phyloP scores from a whole-genome alignment of 176 grass and related monocot genomes.

The Bothriochloa decipiens region DNA sequence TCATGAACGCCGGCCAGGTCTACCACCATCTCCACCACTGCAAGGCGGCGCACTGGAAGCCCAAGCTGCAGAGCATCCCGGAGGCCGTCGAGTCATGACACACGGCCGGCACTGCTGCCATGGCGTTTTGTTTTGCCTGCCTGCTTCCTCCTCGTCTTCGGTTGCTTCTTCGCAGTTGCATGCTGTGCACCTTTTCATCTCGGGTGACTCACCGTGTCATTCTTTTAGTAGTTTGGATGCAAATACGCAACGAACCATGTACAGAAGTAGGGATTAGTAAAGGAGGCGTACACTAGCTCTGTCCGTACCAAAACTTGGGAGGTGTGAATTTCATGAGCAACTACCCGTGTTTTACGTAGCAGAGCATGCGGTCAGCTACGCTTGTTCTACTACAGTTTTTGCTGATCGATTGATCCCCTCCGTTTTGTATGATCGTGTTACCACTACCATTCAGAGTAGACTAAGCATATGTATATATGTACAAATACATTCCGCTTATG shows the following conservation, averaged over 20 bases:
- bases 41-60: constrained; percentile 55
- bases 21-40: constrained; percentile 45
- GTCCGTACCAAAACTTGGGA: not conserved
- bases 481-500: not conserved
- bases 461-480: not conserved
- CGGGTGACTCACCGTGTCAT: not conserved
- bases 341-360: not conserved
- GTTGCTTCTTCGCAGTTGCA: not conserved
- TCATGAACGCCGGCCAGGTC: constrained; percentile 66
- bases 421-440: not conserved
- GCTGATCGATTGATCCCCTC: not conserved
- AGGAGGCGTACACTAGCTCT: not conserved
- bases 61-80: constrained; percentile 65
- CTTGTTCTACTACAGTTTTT: not conserved
- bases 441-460: not conserved
- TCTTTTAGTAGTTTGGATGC: constrained; percentile 28
- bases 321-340: constrained; percentile 15
- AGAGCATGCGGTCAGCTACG: not conserved
- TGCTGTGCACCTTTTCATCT: not conserved
- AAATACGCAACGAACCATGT: constrained; percentile 21
- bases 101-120: not conserved
- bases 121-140: constrained; percentile 16
- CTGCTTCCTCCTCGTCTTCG: not conserved
- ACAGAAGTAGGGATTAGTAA: constrained; percentile 13
- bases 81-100: constrained; percentile 52